These are phyloP conservation scores for Saccharomycopsis sp. DNA, from an alignment of 805 yeast genomes.

Conservation along the genomic window DNA sequence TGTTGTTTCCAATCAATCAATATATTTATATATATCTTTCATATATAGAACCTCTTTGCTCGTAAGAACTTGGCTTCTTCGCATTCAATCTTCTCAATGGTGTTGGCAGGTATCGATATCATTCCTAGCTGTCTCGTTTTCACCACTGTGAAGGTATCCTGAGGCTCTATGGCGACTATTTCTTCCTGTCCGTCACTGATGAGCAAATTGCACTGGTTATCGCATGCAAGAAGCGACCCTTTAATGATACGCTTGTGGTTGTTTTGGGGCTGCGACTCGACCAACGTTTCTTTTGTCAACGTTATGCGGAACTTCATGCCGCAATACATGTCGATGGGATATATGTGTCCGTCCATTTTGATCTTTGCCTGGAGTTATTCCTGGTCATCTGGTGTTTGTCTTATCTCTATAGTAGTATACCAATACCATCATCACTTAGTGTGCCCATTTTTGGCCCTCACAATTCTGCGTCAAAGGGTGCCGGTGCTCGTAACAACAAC, in stretches of 20 bases:
- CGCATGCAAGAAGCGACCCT: constrained; percentile 14
- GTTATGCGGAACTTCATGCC: constrained; percentile 12
- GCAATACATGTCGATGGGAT: constrained; percentile 9
- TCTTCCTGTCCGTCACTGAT: constrained; percentile 5
- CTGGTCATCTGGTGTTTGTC: no score
- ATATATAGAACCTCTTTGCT: not conserved
- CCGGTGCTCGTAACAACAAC: not conserved
- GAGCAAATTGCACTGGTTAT: constrained; percentile 10
- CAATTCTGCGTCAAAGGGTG: no score
- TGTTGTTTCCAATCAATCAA: no score
- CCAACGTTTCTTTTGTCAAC: constrained; percentile 8
- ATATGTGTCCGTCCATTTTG: not conserved
- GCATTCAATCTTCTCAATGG: constrained; percentile 14
- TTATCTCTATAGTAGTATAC: no score
- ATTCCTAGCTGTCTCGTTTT: constrained; percentile 12
- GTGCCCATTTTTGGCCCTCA: no score
- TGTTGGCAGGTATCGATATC: constrained; percentile 11
- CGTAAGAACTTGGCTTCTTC: constrained; percentile 9
- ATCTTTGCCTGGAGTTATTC: no score
- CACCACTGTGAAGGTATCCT: not conserved
- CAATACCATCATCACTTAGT: no score
- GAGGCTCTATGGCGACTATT: not conserved
- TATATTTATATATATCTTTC: no score
- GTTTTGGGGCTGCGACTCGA: not conserved
- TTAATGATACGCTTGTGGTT: constrained; percentile 2